These are phyloP conservation scores for Cubamyces lactineus DNA, from an alignment of 768 basidiomycete genomes.

Conservation along the genomic window DNA sequence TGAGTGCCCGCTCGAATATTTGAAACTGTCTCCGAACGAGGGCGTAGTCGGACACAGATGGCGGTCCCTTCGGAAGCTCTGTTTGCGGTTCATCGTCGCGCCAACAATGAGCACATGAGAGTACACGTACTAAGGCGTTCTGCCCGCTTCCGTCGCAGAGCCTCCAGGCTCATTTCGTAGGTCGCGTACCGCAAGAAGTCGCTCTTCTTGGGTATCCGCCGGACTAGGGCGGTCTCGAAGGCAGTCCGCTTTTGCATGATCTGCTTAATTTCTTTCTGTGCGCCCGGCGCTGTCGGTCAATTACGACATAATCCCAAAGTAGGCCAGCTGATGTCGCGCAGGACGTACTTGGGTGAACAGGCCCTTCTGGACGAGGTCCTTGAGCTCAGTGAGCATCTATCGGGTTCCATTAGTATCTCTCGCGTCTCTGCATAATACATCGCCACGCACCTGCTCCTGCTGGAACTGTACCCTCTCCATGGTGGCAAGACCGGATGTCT, in stretches of 20 bases:
- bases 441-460: conserved; percentile 75
- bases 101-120: neutral
- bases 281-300: conserved; percentile 14
- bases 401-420: neutral
- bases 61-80: conserved; percentile 46
- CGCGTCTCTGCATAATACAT: neutral
- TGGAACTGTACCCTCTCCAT: conserved; percentile 97
- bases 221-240: conserved; percentile 83
- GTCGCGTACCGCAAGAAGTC: conserved; percentile 92
- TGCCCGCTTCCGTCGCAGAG: conserved; percentile 73
- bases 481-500: neutral
- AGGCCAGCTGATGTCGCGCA: neutral
- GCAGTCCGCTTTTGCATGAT: conserved; percentile 84
- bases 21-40: conserved; percentile 84
- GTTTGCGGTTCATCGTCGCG: conserved; percentile 3
- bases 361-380: conserved; percentile 83
- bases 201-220: conserved; percentile 80
- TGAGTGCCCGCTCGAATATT: conserved; percentile 88
- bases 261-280: conserved; percentile 75
- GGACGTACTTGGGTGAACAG: conserved; percentile 76
- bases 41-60: conserved; percentile 82
- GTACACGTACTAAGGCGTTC: conserved; percentile 65
- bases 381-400: conserved; percentile 93
- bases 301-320: conserved; percentile 10
- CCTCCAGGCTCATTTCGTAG: conserved; percentile 89